Evolutionary conservation across 352 stramenopile species (phyloP), one percentile per base, ranked within the genome.

Genomic region (Phytophthora palmivora): DNA sequence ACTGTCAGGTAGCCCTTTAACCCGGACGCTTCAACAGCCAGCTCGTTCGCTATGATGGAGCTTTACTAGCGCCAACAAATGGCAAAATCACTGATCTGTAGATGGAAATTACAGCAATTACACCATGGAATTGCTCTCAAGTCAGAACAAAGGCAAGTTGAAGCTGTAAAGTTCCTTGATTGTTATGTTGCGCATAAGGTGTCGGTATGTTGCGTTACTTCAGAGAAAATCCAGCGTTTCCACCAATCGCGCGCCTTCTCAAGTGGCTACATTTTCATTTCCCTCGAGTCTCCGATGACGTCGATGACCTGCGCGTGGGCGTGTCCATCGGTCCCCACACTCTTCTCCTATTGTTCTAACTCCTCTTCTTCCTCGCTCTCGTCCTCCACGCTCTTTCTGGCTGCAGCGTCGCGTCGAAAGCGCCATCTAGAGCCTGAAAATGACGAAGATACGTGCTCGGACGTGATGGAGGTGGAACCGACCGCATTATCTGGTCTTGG

Each of bases 301-400:
- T 34, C 50, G 6, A 2, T 47, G 39, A 36, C 57, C 15, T 72
- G 63, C 21, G 18, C 50, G 1, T 24, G 38, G 39, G 44, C 50
- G 50, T 72, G 63, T 41, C 63, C 63, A 6, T 54, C 58, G 16
- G 50, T 33, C 11, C 18, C 45, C 37, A 72, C 63, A 24, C 63
- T 72, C 18, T 24, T 59, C 12, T 19, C 22, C 4, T 46, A 55
- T 30, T 72, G 63, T 37, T 33, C 33, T 8, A 16, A 3, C 28
- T 53, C 42, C n/a, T 38, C 44, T 4, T 8, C 26, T 1, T 36
- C 45, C 2, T 37, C 21, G 1, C 37, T 47, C 21, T 28, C 44
- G 12, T 53, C 48, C 21, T 71, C 50, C 30, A 14, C 44, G 1
- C 24, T 68, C 19, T 58, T 38, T 10, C 14, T 62, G 41, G 57